Evolutionary conservation across 495 filamentous ascomycete genomes (phyloP).

Genomic region (Tuber microsphaerosporum): DNA sequence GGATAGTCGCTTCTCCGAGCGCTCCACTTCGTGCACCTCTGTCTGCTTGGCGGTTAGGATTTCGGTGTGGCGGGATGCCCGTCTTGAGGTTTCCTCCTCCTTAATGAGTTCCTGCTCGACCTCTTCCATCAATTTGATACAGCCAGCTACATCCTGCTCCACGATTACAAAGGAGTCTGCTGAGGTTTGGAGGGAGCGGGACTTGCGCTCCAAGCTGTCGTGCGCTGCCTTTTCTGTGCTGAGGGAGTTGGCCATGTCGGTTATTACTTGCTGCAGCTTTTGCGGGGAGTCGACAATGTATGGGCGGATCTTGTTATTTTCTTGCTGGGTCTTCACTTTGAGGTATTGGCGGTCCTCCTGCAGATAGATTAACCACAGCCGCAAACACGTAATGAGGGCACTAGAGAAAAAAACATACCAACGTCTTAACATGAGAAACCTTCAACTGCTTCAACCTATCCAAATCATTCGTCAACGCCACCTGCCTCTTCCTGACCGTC

Average conservation of each 20-base stretch:
- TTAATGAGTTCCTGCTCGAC: slow-evolving; percentile 73
- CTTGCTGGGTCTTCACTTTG: slow-evolving; percentile 51
- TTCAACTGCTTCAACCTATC: slow-evolving; percentile 57
- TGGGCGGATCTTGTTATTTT: slow-evolving; percentile 77
- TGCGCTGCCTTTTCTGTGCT: slow-evolving; percentile 70
- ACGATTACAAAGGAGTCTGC: slow-evolving; percentile 82
- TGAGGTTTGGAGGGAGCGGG: slow-evolving; percentile 83
- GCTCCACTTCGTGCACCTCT: slow-evolving; percentile 82
- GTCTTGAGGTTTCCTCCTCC: slow-evolving; percentile 78
- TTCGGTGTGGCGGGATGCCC: slow-evolving; percentile 72
- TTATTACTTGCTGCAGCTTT: slow-evolving; percentile 70
- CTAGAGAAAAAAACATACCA: slow-evolving; percentile 27
- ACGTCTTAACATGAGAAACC: slow-evolving; percentile 54
- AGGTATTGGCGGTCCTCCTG: slow-evolving; percentile 40
- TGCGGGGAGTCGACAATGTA: slow-evolving; percentile 84
- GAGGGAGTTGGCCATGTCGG: slow-evolving; percentile 70
- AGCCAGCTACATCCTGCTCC: slow-evolving; percentile 70
- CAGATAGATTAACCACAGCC: neutral
- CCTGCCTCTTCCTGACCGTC: slow-evolving; percentile 26
- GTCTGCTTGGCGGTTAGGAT: slow-evolving; percentile 79
- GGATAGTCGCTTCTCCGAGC: slow-evolving; percentile 67
- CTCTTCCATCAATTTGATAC: slow-evolving; percentile 82
- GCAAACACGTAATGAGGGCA: neutral
- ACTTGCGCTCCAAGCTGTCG: slow-evolving; percentile 75
- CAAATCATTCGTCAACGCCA: slow-evolving; percentile 16